These are phyloP conservation scores for Malus sylvestris DNA, from an alignment of 306 rosid genomes.

Conservation along the genomic window DNA sequence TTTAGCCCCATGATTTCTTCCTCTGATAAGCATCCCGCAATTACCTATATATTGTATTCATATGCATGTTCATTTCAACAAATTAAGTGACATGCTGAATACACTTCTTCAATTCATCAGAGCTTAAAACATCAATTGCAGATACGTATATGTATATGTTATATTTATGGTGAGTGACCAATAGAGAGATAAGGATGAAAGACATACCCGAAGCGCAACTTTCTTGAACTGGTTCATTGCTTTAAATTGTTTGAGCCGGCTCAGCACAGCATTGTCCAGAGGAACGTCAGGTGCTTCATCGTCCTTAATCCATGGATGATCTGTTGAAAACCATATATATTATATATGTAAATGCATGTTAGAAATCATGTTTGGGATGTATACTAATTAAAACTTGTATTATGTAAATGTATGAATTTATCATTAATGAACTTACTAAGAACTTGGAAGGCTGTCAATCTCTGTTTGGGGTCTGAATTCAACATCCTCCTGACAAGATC, in stretches of 20 bases:
- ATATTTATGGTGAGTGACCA: background rate
- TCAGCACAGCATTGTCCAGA: constrained; percentile 91
- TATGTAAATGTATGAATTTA: background rate
- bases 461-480: constrained; percentile 72
- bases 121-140: background rate
- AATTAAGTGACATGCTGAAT: background rate
- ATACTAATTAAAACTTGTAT: background rate
- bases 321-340: constrained; percentile 22
- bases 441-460: constrained; percentile 81
- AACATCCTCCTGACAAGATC: constrained; percentile 96
- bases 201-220: constrained; percentile 77
- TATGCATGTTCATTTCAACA: background rate
- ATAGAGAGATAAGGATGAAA: background rate
- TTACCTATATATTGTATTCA: constrained; percentile 37
- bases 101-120: background rate
- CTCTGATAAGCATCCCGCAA: constrained; percentile 94
- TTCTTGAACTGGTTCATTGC: constrained; percentile 97
- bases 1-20: constrained; percentile 98
- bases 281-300: constrained; percentile 96
- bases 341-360: background rate
- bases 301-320: constrained; percentile 96
- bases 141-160: background rate
- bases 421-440: constrained; percentile 42
- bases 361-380: background rate
- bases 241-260: constrained; percentile 88